Evolutionary conservation across 2,329 filamentous ascomycete genomes (phyloP).

Genomic region (Fusarium sarcochroum): DNA sequence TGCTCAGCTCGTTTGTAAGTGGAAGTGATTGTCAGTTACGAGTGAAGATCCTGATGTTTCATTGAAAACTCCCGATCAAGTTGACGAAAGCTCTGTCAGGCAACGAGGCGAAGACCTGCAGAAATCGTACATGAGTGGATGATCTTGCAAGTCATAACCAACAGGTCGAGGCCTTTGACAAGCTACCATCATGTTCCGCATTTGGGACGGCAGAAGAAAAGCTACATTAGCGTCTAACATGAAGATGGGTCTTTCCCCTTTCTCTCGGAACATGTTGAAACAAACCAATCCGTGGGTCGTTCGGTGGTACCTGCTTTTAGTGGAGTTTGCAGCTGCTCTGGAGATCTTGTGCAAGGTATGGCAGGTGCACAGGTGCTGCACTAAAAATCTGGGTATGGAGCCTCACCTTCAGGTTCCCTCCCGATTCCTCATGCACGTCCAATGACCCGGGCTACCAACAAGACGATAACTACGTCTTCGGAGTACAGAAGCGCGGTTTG

Average conservation of each 20-base stretch:
- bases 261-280: conserved; percentile 32
- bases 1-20: conserved; percentile 20
- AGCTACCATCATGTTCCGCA: conserved; percentile 20
- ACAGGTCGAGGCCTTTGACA: conserved; percentile 12
- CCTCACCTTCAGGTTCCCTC: neutral
- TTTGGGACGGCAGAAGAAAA: conserved; percentile 22
- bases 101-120: neutral
- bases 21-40: conserved; percentile 12
- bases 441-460: neutral
- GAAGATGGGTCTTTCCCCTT: conserved; percentile 11
- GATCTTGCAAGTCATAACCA: conserved; percentile 8
- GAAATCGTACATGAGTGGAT: neutral
- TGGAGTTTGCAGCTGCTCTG: conserved; percentile 9
- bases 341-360: conserved; percentile 22
- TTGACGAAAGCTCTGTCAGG: neutral
- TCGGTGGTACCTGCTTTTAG: neutral
- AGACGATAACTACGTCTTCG: conserved; percentile 15
- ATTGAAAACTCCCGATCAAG: conserved; percentile 11
- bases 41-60: conserved; percentile 25
- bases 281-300: conserved; percentile 30
- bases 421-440: neutral
- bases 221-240: conserved; percentile 19
- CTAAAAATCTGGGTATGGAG: too few species aligned
- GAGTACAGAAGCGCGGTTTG: neutral
- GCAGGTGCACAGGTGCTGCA: neutral